A percentile compares a stretch with the other conserved stretches of the same genome.
These are phyloP conservation scores for Coemansia erecta DNA, from an alignment of 192 early-diverging fungal species.

Conservation along the genomic window DNA sequence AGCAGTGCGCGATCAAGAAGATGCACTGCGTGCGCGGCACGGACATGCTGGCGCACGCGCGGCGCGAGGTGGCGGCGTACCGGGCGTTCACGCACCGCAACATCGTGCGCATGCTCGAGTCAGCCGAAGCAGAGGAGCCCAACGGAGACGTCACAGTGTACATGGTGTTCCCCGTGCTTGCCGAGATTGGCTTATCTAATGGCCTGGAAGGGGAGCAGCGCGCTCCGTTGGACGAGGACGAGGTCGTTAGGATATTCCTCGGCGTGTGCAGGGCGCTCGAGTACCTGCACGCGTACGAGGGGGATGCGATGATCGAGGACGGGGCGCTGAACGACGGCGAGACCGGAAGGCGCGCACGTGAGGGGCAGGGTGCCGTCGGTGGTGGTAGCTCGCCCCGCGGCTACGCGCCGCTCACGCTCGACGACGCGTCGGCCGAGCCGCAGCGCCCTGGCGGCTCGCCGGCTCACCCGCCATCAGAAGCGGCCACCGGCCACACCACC, in stretches of 20 bases:
- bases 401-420: slow-evolving; percentile 4
- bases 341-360: no score
- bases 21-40: slow-evolving; percentile 63
- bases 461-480: no score
- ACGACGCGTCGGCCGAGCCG: neutral
- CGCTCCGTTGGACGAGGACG: slow-evolving; percentile 58
- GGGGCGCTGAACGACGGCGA: neutral
- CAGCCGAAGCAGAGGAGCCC: neutral
- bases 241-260: slow-evolving; percentile 59
- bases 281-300: slow-evolving; percentile 56
- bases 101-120: slow-evolving; percentile 57
- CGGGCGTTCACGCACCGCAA: slow-evolving; percentile 62
- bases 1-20: slow-evolving; percentile 59
- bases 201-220: slow-evolving; percentile 50
- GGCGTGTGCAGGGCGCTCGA: slow-evolving; percentile 60
- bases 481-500: no score
- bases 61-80: slow-evolving; percentile 70
- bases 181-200: slow-evolving; percentile 59
- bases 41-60: slow-evolving; percentile 59
- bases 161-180: slow-evolving; percentile 71
- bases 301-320: neutral
- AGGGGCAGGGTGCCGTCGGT: no score
- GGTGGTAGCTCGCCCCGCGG: neutral
- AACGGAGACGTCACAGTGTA: slow-evolving; percentile 42
- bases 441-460: no score